Evolutionary conservation across 139 green algal genomes (phyloP), one percentile per base, ranked within the genome.

Genomic region (Asterochloris sp.): DNA sequence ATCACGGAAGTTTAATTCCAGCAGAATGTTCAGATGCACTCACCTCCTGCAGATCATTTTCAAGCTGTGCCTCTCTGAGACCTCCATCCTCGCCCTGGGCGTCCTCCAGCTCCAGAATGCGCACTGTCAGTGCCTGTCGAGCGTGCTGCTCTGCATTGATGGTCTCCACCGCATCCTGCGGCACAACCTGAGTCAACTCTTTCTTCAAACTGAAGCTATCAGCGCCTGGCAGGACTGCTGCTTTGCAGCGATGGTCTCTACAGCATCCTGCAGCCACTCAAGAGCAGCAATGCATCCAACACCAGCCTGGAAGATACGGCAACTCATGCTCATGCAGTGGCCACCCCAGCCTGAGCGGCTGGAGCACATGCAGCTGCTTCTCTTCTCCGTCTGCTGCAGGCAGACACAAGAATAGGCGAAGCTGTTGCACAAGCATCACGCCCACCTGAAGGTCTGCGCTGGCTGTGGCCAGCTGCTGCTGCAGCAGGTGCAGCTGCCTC

Each of bases 401-500:
- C 19, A 26, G 16, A 63, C 0, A 17, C 74, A 62, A 62, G 1
- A 67, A 19, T 13, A 63, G 27, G 38, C 16, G 1, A 8, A 64
- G 62, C 15, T n/a, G 29, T 8, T 64, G 74, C 23, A 16, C 0
- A 61, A 73, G 8, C 0, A 69, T 73, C 47, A 54, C 17, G 11
- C 60, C 11, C 71, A 83, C 80, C 80, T 83, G 80, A 24, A 86
- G 26, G 69, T 86, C 83, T 19, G 62, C 28, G 19, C 61, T 67
- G 74, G 86, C 84, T 1, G 47, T 64, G 24, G 83, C 82, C 74
- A 89, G 77, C 63, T 85, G 85, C 62, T 79, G 64, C 76, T 78
- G 29, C 12, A 89, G 83, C 26, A 62, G 64, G 21, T 69, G 77
- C 15, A 80, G 63, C 47, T 82, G 71, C 38, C 74, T 80, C 80